Evolutionary conservation across 2,329 filamentous ascomycete genomes (phyloP).

Genomic region (Colletotrichum filicis): DNA sequence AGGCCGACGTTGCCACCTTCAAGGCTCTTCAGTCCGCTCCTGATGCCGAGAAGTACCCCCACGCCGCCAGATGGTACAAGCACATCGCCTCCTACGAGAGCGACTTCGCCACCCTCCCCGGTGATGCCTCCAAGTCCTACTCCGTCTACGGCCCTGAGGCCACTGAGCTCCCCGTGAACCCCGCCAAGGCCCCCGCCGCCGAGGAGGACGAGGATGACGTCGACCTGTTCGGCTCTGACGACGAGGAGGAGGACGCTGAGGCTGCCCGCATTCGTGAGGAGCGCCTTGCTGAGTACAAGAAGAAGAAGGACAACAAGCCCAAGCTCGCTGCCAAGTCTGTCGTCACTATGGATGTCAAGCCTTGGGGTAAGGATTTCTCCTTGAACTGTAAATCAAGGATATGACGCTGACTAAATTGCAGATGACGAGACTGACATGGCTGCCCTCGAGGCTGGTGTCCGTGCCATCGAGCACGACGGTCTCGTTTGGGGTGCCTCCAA

Average conservation of each 20-base stretch:
- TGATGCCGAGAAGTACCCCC: slow-evolving; percentile 86
- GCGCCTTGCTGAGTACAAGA: slow-evolving; percentile 91
- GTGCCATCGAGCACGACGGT: slow-evolving; percentile 88
- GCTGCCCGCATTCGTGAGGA: slow-evolving; percentile 86
- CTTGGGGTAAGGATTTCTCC: slow-evolving; percentile 82
- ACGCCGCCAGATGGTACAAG: slow-evolving; percentile 98
- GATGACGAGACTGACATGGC: slow-evolving; percentile 96
- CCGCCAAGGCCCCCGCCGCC: slow-evolving; percentile 81
- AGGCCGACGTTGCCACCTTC: slow-evolving; percentile 96
- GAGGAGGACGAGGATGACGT: slow-evolving; percentile 84
- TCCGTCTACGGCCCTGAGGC: slow-evolving; percentile 92
- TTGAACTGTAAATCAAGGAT: not conserved
- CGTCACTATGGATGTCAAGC: slow-evolving; percentile 96
- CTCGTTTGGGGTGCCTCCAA: slow-evolving; percentile 95
- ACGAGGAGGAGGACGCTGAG: slow-evolving; percentile 94
- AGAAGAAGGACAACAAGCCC: slow-evolving; percentile 95
- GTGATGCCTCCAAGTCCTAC: slow-evolving; percentile 89
- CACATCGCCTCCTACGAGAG: slow-evolving; percentile 93
- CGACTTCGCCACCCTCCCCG: slow-evolving; percentile 90
- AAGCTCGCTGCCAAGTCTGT: slow-evolving; percentile 97
- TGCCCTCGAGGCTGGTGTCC: slow-evolving; percentile 82
- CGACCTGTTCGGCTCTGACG: slow-evolving; percentile 92
- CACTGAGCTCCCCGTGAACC: slow-evolving; percentile 81
- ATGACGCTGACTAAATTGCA: slow-evolving; percentile 46
- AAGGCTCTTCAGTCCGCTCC: slow-evolving; percentile 85